phyloP scores from a whole-genome alignment of 2,329 filamentous ascomycete species.

The Akanthomyces dipterigenus region DNA sequence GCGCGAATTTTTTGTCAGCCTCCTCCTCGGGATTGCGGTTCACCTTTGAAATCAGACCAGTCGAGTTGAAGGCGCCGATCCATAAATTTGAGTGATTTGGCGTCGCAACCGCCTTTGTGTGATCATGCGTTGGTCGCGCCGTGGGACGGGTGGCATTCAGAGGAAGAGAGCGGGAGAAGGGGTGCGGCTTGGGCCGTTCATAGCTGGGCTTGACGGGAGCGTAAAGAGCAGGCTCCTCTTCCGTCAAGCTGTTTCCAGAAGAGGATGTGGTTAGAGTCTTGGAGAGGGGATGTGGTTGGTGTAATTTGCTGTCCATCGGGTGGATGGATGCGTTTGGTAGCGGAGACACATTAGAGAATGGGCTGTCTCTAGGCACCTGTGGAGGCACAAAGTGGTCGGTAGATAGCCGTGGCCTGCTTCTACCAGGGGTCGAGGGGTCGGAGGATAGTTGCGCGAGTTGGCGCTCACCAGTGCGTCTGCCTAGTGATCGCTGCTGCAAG shows the following conservation, averaged over 20 bases:
- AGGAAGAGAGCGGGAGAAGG: conserved; percentile 33
- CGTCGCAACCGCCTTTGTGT: conserved; percentile 32
- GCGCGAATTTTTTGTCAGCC: conserved; percentile 53
- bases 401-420: conserved; percentile 66
- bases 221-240: conserved; percentile 48
- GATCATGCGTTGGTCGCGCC: conserved; percentile 23
- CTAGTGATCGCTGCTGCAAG: conserved; percentile 72
- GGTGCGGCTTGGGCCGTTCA: conserved; percentile 25
- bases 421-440: conserved; percentile 52
- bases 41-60: conserved; percentile 89
- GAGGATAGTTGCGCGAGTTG: conserved; percentile 43
- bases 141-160: conserved; percentile 31
- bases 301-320: conserved; percentile 36
- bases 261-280: conserved; percentile 82
- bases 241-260: conserved; percentile 68
- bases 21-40: conserved; percentile 73
- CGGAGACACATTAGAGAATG: conserved; percentile 51
- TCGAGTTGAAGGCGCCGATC: conserved; percentile 85
- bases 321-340: conserved; percentile 49
- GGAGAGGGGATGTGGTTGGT: conserved; percentile 75
- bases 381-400: conserved; percentile 71
- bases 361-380: conserved; percentile 51
- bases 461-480: conserved; percentile 51
- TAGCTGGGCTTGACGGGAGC: conserved; percentile 22
- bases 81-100: conserved; percentile 50